Evolutionary conservation across 2,329 filamentous ascomycete genomes (phyloP).

Genomic region (Cladosporium sp.): DNA sequence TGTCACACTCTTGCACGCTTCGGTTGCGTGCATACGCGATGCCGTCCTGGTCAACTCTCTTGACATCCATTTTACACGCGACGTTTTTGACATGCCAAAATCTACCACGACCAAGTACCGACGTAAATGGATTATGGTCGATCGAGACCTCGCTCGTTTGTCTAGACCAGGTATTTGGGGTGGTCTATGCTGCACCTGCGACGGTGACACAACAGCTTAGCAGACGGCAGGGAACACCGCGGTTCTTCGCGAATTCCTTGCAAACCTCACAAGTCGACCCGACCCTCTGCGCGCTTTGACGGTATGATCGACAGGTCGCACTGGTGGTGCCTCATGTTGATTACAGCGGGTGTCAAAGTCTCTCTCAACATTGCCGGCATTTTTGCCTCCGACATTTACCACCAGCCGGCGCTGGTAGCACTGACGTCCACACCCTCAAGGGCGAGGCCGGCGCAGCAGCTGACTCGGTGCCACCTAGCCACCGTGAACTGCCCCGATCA

Average conservation of each 20-base stretch:
- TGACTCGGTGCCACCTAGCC: conserved; percentile 11
- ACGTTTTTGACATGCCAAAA: no score
- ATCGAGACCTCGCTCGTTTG: conserved; percentile 1
- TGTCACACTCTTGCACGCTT: no score
- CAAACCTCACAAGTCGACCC: conserved; percentile 8
- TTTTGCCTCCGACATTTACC: neutral
- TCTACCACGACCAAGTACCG: no score
- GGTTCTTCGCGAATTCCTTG: conserved; percentile 6
- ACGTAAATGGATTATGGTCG: no score
- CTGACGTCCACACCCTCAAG: conserved; percentile 12
- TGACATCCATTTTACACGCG: no score
- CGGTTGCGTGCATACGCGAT: no score
- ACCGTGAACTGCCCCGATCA: conserved; percentile 3
- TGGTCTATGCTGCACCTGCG: neutral
- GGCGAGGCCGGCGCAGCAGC: conserved; percentile 5
- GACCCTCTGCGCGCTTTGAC: conserved; percentile 1
- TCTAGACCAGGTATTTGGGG: conserved; percentile 10
- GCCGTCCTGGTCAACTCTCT: no score
- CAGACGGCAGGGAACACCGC: conserved; percentile 11
- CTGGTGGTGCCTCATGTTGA: conserved; percentile 3
- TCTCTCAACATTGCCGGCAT: neutral
- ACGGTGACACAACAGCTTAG: conserved; percentile 1
- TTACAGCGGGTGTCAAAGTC: conserved; percentile 4
- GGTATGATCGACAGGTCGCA: conserved; percentile 4
- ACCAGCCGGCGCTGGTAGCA: conserved; percentile 3